Conservation (phyloP, 1,284 basidiomycete genomes). For the Cutaneotrichosporon curvatum region DNA sequence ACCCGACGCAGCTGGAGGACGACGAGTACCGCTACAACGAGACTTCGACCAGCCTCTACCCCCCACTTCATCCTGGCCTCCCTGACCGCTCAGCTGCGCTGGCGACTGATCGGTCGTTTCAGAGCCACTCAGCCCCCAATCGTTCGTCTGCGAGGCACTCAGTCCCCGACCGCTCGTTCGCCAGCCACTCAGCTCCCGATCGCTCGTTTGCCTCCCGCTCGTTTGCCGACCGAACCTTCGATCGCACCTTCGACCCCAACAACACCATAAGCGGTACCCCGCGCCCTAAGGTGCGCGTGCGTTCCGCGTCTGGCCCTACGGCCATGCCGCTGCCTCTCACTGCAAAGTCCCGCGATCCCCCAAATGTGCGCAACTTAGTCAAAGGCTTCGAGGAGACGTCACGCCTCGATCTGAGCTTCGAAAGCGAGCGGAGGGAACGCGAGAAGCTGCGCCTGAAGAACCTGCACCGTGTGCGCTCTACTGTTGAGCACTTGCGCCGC, state of each 20-base stretch:
- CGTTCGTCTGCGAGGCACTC: no score
- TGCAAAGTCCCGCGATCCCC: neutral
- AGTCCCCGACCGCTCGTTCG: no score
- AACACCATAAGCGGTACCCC: conserved; percentile 4
- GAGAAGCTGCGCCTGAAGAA: conserved; percentile 4
- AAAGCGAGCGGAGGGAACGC: conserved; percentile 5
- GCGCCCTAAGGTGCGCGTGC: neutral
- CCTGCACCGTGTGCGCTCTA: conserved; percentile 7
- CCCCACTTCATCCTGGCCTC: conserved; percentile 6
- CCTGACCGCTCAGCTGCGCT: conserved; percentile 4
- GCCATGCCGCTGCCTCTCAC: neutral
- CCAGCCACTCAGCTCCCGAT: no score
- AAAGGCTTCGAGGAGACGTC: conserved; percentile 5
- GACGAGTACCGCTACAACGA: conserved; percentile 6
- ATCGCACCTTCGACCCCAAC: neutral
- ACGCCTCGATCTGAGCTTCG: conserved; percentile 8
- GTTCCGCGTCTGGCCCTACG: neutral
- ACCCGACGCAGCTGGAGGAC: conserved; percentile 1
- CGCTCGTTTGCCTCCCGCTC: no score
- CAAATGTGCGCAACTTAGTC: conserved; percentile 4
- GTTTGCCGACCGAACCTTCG: no score
- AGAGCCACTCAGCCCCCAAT: no score
- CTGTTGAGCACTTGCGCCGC: neutral
- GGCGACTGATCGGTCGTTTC: no score
- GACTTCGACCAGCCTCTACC: neutral